Percentiles rank a stretch among this genome's conserved stretches.
phyloP scores from a whole-genome alignment of 257 asterid genomes.

The Asclepias syriaca region DNA sequence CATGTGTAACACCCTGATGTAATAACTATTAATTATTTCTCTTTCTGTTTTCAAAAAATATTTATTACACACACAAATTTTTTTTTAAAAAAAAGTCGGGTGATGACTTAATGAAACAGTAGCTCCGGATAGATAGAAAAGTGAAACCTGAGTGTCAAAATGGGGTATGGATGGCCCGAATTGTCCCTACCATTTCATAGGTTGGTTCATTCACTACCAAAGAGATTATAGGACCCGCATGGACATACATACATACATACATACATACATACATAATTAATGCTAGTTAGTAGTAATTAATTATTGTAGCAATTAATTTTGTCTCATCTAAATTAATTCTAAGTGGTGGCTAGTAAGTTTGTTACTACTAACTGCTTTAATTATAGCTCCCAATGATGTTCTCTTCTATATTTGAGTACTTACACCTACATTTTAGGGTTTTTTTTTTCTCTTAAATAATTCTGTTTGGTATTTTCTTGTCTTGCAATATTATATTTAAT shows the following conservation, averaged over 20 bases:
- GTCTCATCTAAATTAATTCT: conserved; percentile 21
- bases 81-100: too few species aligned
- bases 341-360: conserved; percentile 20
- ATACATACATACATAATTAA: too few species aligned
- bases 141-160: background rate
- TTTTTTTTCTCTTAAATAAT: background rate
- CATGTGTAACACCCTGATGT: too few species aligned
- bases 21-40: too few species aligned
- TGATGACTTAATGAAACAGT: conserved; percentile 7
- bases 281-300: conserved; percentile 5
- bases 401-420: background rate
- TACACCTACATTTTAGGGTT: background rate
- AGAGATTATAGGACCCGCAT: background rate
- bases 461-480: background rate
- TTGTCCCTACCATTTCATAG: conserved; percentile 9
- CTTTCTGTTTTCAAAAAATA: too few species aligned
- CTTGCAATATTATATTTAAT: background rate
- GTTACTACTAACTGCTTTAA: conserved; percentile 15
- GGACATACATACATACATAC: background rate
- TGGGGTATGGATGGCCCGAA: conserved; percentile 3
- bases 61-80: too few species aligned
- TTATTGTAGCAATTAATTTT: conserved; percentile 18
- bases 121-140: background rate
- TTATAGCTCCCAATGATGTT: conserved; percentile 19
- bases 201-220: background rate